Evolutionary conservation across 2,329 filamentous ascomycete species (phyloP).

Genomic region (Aspergillus sojae): DNA sequence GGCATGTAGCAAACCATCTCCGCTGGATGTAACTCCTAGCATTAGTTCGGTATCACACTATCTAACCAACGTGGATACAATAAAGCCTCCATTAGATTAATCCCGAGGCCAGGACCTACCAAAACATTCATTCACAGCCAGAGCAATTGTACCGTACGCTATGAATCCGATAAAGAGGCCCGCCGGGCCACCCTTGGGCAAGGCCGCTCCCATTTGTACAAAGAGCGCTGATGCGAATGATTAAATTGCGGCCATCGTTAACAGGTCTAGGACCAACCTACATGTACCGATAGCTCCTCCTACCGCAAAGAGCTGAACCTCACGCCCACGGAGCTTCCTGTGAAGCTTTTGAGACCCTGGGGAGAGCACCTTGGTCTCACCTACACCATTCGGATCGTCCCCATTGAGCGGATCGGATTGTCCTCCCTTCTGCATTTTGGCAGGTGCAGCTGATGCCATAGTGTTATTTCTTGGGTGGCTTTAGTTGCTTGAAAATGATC

Average conservation of each 20-base stretch:
- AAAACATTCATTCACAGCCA: slow-evolving; percentile 36
- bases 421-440: not conserved
- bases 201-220: slow-evolving; percentile 36
- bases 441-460: not conserved
- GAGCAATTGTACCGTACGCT: slow-evolving; percentile 27
- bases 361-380: slow-evolving; percentile 4
- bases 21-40: slow-evolving; percentile 12
- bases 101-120: slow-evolving; percentile 6
- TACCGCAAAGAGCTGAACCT: slow-evolving; percentile 39
- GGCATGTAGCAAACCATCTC: slow-evolving; percentile 34
- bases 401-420: not conserved
- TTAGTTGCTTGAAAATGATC: not conserved
- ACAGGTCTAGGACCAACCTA: slow-evolving; percentile 14
- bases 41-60: not conserved
- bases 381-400: not conserved
- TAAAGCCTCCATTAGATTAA: too few species aligned
- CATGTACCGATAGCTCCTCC: slow-evolving; percentile 40
- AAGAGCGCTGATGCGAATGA: slow-evolving; percentile 21
- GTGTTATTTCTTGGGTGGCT: not conserved
- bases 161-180: slow-evolving; percentile 36
- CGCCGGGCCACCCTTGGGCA: slow-evolving; percentile 39
- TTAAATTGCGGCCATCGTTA: not conserved
- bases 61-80: not conserved
- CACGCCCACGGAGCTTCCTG: slow-evolving; percentile 33
- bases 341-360: slow-evolving; percentile 29